phyloP scores from a whole-genome alignment of 257 asterid species.

The Solanum ossicruentum region DNA sequence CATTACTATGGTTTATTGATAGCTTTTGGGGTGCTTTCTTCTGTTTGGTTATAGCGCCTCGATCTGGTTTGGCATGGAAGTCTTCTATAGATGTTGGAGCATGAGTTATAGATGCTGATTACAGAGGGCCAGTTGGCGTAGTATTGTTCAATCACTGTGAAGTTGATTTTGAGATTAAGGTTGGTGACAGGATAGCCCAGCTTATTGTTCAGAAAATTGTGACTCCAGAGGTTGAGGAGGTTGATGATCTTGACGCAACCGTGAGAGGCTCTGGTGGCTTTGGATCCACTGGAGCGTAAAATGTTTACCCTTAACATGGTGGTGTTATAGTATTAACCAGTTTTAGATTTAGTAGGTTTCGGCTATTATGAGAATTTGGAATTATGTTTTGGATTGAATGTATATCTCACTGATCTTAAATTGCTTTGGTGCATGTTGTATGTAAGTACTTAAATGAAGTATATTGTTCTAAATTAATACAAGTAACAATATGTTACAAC shows the following conservation, averaged over 20 bases:
- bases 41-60: conserved; percentile 30
- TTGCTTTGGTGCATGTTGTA: neutral
- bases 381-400: neutral
- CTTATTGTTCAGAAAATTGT: conserved; percentile 20
- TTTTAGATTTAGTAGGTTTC: neutral
- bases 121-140: conserved; percentile 39
- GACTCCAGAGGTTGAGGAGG: conserved; percentile 23
- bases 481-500: neutral
- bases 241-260: conserved; percentile 27
- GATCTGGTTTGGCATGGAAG: conserved; percentile 88
- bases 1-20: neutral
- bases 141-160: conserved; percentile 32
- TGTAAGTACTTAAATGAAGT: neutral
- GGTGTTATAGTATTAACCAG: neutral
- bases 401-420: neutral
- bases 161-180: conserved; percentile 25
- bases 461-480: neutral
- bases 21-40: neutral
- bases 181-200: conserved; percentile 34
- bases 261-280: conserved; percentile 26
- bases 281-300: conserved; percentile 31
- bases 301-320: neutral
- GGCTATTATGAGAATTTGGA: neutral
- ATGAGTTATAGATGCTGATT: conserved; percentile 86
- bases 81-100: conserved; percentile 85